Evolutionary conservation across 495 filamentous ascomycete genomes (phyloP).

Genomic region (Xylaria curta): DNA sequence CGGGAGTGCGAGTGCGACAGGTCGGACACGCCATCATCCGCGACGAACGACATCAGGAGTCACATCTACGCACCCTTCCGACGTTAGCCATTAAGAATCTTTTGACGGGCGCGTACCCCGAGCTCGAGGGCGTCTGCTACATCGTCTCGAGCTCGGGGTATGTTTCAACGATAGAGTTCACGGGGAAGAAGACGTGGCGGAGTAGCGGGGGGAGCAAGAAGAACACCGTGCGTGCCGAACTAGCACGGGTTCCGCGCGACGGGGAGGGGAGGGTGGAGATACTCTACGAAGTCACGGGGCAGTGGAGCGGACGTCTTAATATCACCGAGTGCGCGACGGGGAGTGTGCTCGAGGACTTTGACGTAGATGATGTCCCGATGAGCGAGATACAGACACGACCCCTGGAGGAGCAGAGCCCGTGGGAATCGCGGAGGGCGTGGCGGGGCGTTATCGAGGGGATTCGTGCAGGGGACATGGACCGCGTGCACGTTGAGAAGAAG

Average conservation of each 20-base stretch:
- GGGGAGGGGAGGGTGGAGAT: not conserved
- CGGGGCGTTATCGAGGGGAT: constrained; percentile 42
- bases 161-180: constrained; percentile 47
- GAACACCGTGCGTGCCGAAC: constrained; percentile 29
- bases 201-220: constrained; percentile 21
- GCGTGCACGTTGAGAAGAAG: constrained; percentile 43
- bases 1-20: constrained; percentile 81
- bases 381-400: constrained; percentile 36
- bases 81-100: constrained; percentile 53
- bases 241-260: not conserved
- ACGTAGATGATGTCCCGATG: constrained; percentile 34
- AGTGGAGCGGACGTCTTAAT: constrained; percentile 51
- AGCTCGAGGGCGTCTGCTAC: constrained; percentile 46
- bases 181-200: constrained; percentile 38
- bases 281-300: constrained; percentile 45
- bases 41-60: constrained; percentile 56
- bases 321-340: constrained; percentile 43
- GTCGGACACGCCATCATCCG: constrained; percentile 73
- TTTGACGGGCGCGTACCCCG: constrained; percentile 51
- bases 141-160: constrained; percentile 45
- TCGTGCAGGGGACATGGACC: constrained; percentile 45
- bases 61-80: constrained; percentile 56
- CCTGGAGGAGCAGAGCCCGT: constrained; percentile 47
- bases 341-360: constrained; percentile 35
- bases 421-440: constrained; percentile 55